Conservation (phyloP, 371 early-diverging fungal genomes). For the Batkoa obscura region DNA sequence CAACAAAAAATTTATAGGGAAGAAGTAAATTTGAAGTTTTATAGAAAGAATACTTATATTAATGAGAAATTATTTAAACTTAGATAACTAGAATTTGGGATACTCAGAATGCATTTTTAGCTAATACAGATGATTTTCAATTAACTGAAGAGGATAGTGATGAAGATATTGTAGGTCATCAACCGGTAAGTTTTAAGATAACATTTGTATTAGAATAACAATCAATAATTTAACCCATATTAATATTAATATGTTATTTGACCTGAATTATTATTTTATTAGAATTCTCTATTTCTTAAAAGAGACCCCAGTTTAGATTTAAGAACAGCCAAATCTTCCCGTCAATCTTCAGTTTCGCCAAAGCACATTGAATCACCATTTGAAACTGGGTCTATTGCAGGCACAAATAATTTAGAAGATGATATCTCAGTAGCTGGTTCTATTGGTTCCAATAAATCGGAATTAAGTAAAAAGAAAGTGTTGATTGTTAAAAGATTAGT, state of each 20-base stretch:
- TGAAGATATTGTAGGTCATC: constrained; percentile 8
- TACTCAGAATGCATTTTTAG: constrained; percentile 55
- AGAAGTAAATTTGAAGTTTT: constrained; percentile 27
- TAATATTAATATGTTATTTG: no score
- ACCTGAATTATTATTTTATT: no score
- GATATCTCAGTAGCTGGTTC: no score
- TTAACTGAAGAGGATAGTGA: constrained; percentile 29
- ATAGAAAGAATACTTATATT: not conserved
- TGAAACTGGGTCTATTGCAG: constrained; percentile 10
- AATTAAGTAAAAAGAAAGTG: constrained; percentile 35
- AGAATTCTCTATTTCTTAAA: no score
- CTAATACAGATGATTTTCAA: constrained; percentile 24
- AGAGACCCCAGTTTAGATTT: not conserved
- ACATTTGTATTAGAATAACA: no score
- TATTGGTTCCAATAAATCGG: constrained; percentile 30
- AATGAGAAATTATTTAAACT: not conserved
- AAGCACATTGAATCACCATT: no score
- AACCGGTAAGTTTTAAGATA: no score
- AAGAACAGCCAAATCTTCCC: constrained; percentile 8
- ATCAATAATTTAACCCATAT: no score
- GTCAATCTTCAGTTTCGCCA: constrained; percentile 12
- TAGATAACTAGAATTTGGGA: constrained; percentile 85
- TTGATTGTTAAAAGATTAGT: constrained; percentile 41
- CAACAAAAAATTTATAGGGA: constrained; percentile 87
- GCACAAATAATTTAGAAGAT: constrained; percentile 24